Evolutionary conservation across 352 stramenopile genomes (phyloP), one percentile per base, ranked within the genome.

Genomic region (Phytophthora palmivora): DNA sequence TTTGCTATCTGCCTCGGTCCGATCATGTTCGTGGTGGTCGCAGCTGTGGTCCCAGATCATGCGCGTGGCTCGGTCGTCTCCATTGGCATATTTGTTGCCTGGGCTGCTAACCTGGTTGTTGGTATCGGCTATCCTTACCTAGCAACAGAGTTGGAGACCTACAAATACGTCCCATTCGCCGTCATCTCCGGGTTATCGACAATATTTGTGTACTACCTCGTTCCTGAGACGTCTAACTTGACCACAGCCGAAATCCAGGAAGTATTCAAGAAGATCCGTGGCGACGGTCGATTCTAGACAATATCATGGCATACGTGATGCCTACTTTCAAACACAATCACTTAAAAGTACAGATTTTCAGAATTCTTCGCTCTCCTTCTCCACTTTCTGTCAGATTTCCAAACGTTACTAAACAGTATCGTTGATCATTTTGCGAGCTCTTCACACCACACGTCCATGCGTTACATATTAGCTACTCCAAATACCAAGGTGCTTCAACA

Each of bases 81-180:
- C 15, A 59, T 73, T 21, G 56, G 63, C 32, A 57, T 76, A 8
- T 55, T 67, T 47, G 53, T 75, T 38, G 70, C 65, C n/a, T 84
- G 63, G 68, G 34, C 72, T 0, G 48, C 53, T 16, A 79, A 82
- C 37, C 39, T 82, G 11, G n/a, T 79, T 32, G 70, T 82, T 30
- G 73, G 73, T 10, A 68, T 82, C 45, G 70, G 70, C n/a, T 82
- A 79, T 37, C 73, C 73, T 11, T 77, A 75, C 69, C 18, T 77
- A 10, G 39, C 60, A 6, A 68, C 54, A 15, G 65, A 51, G 3
- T 32, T 78, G 1, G 36, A 73, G 2, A 59, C 55, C 4, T 79
- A 72, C 48, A 64, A 63, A 14, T 82, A 77, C 50, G 37, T 79
- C 18, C 54, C 69, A 0, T 82, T 82, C 48, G 61, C 58, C 1